A percentile compares a stretch with the other conserved stretches of the same genome.
phyloP scores from a whole-genome alignment of 73 alveolate species.

The Diophrys sp. region DNA sequence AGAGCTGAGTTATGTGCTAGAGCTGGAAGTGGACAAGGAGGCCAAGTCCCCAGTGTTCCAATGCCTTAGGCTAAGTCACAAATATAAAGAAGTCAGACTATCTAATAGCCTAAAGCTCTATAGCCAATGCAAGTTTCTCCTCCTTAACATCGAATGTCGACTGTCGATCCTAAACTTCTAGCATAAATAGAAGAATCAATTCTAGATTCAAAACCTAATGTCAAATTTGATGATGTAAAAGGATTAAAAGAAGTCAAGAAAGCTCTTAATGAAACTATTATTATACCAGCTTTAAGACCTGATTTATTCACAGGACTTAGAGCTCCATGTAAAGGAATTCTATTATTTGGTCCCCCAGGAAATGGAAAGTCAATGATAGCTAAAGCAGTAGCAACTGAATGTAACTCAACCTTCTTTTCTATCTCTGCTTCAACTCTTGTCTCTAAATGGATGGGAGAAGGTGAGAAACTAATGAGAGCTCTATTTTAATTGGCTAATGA shows the following conservation, averaged over 20 bases:
- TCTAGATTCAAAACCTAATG: constrained; percentile 81
- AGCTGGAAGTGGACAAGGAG: background rate
- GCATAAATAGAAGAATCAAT: constrained; percentile 89
- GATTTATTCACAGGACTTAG: constrained; percentile 82
- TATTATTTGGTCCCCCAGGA: constrained; percentile 85
- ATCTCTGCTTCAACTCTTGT: constrained; percentile 86
- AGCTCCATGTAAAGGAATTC: constrained; percentile 66
- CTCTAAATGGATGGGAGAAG: constrained; percentile 92
- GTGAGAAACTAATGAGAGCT: constrained; percentile 90
- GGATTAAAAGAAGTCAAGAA: constrained; percentile 94
- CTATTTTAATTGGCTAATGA: constrained; percentile 80
- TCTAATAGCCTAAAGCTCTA: background rate
- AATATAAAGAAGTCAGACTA: background rate
- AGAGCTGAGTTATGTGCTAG: background rate
- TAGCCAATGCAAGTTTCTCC: background rate
- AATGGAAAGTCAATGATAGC: constrained; percentile 82
- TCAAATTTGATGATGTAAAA: constrained; percentile 95
- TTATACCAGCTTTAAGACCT: constrained; percentile 95
- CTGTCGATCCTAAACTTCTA: constrained; percentile 38
- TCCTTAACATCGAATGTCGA: background rate
- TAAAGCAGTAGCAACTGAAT: constrained; percentile 91
- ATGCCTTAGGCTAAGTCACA: background rate
- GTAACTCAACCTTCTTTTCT: constrained; percentile 88
- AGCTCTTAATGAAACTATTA: constrained; percentile 89
- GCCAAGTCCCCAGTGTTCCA: background rate